Conservation (phyloP, 352 stramenopile species). For the Phytophthora pinifolia region DNA sequence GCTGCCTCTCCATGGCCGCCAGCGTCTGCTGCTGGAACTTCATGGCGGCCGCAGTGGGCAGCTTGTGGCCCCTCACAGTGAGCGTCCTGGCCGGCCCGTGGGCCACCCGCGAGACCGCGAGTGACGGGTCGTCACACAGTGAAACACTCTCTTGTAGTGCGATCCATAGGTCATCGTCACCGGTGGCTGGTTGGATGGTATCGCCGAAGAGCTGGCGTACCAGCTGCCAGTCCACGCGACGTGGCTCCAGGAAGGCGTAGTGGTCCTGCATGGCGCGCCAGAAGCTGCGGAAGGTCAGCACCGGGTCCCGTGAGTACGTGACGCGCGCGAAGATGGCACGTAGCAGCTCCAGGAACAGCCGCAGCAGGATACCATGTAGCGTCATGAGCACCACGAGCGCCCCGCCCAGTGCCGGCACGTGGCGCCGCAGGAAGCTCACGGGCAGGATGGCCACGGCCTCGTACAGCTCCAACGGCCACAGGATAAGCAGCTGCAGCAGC, state of each 20-base stretch:
- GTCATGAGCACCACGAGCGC: conserved; percentile 80
- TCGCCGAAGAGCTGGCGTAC: conserved; percentile 77
- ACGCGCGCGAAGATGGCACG: conserved; percentile 69
- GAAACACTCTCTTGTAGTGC: conserved; percentile 73
- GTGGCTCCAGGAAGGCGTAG: conserved; percentile 59
- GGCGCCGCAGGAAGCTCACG: conserved; percentile 70
- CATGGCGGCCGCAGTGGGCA: conserved; percentile 31
- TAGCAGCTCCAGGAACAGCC: conserved; percentile 62
- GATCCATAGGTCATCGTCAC: conserved; percentile 82
- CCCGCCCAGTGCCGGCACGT: conserved; percentile 72
- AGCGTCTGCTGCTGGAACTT: conserved; percentile 42
- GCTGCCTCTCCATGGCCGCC: conserved; percentile 47
- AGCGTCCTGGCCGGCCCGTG: conserved; percentile 16
- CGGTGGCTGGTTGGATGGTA: conserved; percentile 54
- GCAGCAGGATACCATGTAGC: conserved; percentile 69
- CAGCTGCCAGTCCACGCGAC: conserved; percentile 61
- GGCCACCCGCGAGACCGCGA: conserved; percentile 43
- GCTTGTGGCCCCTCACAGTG: conserved; percentile 35
- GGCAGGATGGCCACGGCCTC: conserved; percentile 74
- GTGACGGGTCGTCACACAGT: conserved; percentile 67
- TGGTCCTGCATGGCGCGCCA: conserved; percentile 68
- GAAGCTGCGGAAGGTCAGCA: conserved; percentile 73
- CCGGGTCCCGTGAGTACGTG: conserved; percentile 63
- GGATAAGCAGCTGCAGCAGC: conserved; percentile 54
- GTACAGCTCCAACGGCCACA: conserved; percentile 74